phyloP scores from a whole-genome alignment of 805 yeast species.

The Kazachstania psychrophila region DNA sequence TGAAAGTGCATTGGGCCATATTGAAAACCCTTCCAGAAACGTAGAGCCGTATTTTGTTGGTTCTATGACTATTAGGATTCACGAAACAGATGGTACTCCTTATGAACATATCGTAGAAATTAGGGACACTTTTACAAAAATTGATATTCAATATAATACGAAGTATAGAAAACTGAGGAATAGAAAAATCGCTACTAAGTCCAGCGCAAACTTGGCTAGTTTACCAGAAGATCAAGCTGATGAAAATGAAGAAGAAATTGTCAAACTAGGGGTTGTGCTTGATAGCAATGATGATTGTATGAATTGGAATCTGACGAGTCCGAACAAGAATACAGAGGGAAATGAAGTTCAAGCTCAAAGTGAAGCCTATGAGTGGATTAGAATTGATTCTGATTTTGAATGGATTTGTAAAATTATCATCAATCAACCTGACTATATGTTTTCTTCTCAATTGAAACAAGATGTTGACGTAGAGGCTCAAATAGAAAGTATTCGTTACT shows the following conservation, averaged over 20 bases:
- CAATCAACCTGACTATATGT: slow-evolving; percentile 92
- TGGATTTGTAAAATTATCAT: slow-evolving; percentile 83
- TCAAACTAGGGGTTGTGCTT: slow-evolving; percentile 63
- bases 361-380: slow-evolving; percentile 95
- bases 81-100: slow-evolving; percentile 97
- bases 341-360: slow-evolving; percentile 32
- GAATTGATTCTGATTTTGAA: slow-evolving; percentile 96
- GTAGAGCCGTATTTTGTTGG: slow-evolving; percentile 56
- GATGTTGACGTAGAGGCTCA: slow-evolving; percentile 97
- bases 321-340: slow-evolving; percentile 41
- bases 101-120: slow-evolving; percentile 94
- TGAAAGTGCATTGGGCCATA: slow-evolving; percentile 20
- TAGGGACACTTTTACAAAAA: slow-evolving; percentile 72
- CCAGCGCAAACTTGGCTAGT: slow-evolving; percentile 5
- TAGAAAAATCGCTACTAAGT: slow-evolving; percentile 31
- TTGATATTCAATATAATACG: slow-evolving; percentile 92
- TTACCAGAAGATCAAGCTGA: slow-evolving; percentile 2
- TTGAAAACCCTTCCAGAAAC: slow-evolving; percentile 16
- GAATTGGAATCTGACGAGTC: slow-evolving; percentile 67
- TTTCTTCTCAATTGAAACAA: slow-evolving; percentile 82
- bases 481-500: slow-evolving; percentile 67
- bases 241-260: slow-evolving; percentile 9
- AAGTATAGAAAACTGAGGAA: slow-evolving; percentile 78
- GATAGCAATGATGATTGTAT: slow-evolving; percentile 48
- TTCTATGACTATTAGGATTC: slow-evolving; percentile 93